These are phyloP conservation scores for Rhexocercosporidium sp. DNA, from an alignment of 2,329 filamentous ascomycete genomes.

Conservation along the genomic window DNA sequence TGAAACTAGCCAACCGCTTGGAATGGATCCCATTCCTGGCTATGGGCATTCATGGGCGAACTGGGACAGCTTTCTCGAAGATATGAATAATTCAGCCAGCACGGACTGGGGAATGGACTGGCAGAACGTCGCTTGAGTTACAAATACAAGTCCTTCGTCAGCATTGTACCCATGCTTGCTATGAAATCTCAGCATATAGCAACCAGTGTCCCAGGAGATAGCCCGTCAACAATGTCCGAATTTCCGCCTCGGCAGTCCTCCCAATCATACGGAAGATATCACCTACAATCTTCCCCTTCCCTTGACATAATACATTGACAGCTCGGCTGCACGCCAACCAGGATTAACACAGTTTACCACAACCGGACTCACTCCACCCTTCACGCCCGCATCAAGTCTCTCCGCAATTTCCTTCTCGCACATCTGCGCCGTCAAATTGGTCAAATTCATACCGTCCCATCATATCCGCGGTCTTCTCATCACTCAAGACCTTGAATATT, in stretches of 20 bases:
- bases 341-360: constrained; percentile 16
- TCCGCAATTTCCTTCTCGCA: constrained; percentile 7
- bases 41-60: neutral
- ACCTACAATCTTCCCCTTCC: constrained; percentile 11
- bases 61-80: constrained; percentile 11
- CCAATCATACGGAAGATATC: constrained; percentile 2
- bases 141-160: neutral
- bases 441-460: constrained; percentile 5
- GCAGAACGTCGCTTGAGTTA: neutral
- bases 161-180: neutral
- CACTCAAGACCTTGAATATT: constrained; percentile 16
- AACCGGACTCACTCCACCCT: neutral
- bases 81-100: constrained; percentile 1
- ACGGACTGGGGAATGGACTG: constrained; percentile 10
- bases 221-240: constrained; percentile 11
- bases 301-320: constrained; percentile 12
- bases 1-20: neutral
- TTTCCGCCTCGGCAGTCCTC: constrained; percentile 9
- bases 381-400: neutral
- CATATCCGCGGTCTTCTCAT: constrained; percentile 15
- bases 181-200: neutral
- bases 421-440: constrained; percentile 13
- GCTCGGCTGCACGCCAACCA: constrained; percentile 14
- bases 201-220: constrained; percentile 1
- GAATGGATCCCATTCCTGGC: neutral